These are phyloP conservation scores for Plenodomus tracheiphilus DNA, from an alignment of 2,329 filamentous ascomycete species.

Conservation along the genomic window DNA sequence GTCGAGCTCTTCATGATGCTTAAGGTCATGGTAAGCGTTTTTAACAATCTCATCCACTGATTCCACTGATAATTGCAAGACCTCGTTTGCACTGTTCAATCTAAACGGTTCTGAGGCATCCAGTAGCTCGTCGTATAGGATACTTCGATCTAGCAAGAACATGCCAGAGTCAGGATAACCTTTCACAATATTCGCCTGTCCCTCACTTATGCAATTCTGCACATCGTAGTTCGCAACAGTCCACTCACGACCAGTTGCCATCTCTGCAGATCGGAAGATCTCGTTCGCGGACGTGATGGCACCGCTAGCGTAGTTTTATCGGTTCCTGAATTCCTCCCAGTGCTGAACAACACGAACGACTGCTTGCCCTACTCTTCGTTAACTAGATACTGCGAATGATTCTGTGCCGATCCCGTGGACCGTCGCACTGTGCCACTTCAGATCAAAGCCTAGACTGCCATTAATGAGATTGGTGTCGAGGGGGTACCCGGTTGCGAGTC, in stretches of 20 bases:
- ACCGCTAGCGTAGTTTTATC: slow-evolving; percentile 42
- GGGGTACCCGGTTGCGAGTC: slow-evolving; percentile 38
- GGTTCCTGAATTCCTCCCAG: slow-evolving; percentile 42
- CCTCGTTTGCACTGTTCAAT: slow-evolving; percentile 21
- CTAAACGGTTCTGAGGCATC: slow-evolving; percentile 29
- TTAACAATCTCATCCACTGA: slow-evolving; percentile 19
- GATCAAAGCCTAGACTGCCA: slow-evolving; percentile 43
- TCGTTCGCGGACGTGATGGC: slow-evolving; percentile 37
- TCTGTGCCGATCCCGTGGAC: slow-evolving; percentile 43
- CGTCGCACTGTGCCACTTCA: slow-evolving; percentile 47
- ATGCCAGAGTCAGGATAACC: slow-evolving; percentile 46
- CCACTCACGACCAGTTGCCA: slow-evolving; percentile 31
- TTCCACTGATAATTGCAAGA: slow-evolving; percentile 23
- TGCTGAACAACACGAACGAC: slow-evolving; percentile 29
- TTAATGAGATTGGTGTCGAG: slow-evolving; percentile 37
- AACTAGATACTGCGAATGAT: slow-evolving; percentile 41
- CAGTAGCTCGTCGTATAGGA: slow-evolving; percentile 41
- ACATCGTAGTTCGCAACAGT: slow-evolving; percentile 36
- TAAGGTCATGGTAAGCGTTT: slow-evolving; percentile 22
- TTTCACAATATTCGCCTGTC: slow-evolving; percentile 36
- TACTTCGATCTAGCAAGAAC: slow-evolving; percentile 44
- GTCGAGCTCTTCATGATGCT: slow-evolving; percentile 27
- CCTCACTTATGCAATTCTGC: slow-evolving; percentile 43
- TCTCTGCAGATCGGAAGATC: slow-evolving; percentile 35
- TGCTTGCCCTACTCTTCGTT: slow-evolving; percentile 35